Base-by-base conservation (phyloP, 805 yeast species). In the Ogataea methylovora region DNA sequence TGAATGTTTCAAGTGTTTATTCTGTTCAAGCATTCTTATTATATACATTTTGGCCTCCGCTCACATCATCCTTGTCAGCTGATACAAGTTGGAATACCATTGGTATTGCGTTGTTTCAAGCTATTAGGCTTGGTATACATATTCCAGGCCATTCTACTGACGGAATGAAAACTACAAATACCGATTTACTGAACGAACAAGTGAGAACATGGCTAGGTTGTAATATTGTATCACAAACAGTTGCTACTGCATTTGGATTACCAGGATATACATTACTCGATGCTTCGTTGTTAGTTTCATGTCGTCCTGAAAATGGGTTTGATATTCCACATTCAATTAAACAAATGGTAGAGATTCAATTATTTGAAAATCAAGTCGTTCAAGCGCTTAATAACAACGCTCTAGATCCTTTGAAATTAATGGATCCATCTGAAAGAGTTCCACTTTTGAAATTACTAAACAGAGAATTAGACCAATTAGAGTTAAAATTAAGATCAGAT, bases 11-110 rank as follows among this genome's bases (percentile, higher is more conserved):
- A 4, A 81, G 94, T 16, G 96, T 90, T 0, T 90, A 81, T 52
- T 83, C 95, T 0, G 97, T 90, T 0, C 98, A 90, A 55, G 97
- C 97, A 0, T 81, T 90, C 42, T 60, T 90, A 19, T 62, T 90
- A 2, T 86, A 84, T 57, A 81, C 97, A 0, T 76, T 81, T 54
- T 90, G 97, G 98, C 97, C 97, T 0, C 96, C 97, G 3, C 69
- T 88, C 25, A 85, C 96, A 0, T 86, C 97, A 0, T 87, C 97
- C 0, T 67, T 92, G 30, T 84, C 94, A 56, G 95, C 97, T 0
- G 97, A 92, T 52, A 82, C 95, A 7, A 82, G 95, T 4, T 90
- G 97, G 95, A 85, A 84, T 52, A 85, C 97, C 1, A 80, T 86
- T 16, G 97, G 97, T 0, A 79, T 85, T 30, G 97, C 97, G 4